Percentiles rank a stretch among this genome's conserved stretches.
These are phyloP conservation scores for Posidonia australis DNA, from an alignment of 106 monocot genomes.

Conservation along the genomic window DNA sequence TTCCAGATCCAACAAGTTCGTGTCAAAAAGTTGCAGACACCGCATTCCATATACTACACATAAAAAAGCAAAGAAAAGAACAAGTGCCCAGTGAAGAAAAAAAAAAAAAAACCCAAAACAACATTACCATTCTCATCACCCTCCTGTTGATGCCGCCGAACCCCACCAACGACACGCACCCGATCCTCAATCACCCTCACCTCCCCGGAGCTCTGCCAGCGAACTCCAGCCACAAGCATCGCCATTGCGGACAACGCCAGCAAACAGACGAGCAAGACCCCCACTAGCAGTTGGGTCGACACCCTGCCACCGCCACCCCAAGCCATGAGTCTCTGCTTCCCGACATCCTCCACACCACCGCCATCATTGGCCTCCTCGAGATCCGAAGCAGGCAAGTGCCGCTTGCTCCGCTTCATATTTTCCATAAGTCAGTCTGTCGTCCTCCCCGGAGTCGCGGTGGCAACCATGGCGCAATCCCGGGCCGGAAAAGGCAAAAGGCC, in stretches of 20 bases:
- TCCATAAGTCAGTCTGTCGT: background rate
- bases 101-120: too few relatives aligned
- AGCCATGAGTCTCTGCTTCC: background rate
- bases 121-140: too few relatives aligned
- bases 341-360: too few relatives aligned
- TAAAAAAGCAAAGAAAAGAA: too few relatives aligned
- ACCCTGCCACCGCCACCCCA: background rate
- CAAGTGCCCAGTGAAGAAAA: too few relatives aligned
- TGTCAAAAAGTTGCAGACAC: too few relatives aligned
- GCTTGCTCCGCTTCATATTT: constrained; percentile 8
- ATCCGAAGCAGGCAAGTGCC: background rate
- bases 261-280: background rate
- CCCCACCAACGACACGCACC: background rate
- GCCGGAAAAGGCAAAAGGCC: too few relatives aligned
- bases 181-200: background rate
- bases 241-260: background rate
- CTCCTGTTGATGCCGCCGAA: background rate
- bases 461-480: too few relatives aligned
- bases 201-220: background rate
- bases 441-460: background rate
- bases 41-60: too few relatives aligned
- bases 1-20: too few relatives aligned
- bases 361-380: background rate
- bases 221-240: constrained; percentile 2
- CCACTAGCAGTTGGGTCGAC: background rate